Base-by-base conservation (phyloP, 306 rosid species). In the Quillaja saponaria region DNA sequence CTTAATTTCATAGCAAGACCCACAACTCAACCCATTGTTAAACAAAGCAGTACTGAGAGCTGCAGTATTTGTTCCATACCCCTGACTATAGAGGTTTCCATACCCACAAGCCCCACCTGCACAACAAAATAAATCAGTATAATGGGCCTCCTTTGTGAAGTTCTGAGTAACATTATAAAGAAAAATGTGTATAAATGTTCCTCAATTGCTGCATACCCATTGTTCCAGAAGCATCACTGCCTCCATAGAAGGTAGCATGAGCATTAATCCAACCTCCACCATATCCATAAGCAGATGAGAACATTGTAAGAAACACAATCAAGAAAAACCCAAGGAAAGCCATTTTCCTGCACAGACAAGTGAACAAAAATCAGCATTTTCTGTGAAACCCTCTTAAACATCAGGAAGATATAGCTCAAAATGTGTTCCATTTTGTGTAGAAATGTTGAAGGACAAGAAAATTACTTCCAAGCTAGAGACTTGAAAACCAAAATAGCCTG, bases 91-190 rank as follows among this genome's bases (percentile, higher is more conserved):
- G 13, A 92, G 82, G 57, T 92, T 92, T 8, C 99, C 99, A 73
- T 92, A 92, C 12, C 99, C 99, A 82, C 99, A 92, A 58, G 99
- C 99, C 13, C 99, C 99, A 49, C 99, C 99, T 92, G 18, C 16
- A 58, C 20, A 76, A 55, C 6, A 2, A 56, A 14, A 42, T 13
- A 67, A 46, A 49, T 71, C 35, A 49, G 37, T n/a, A 20, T 65
- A 68, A 8, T 46, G 65, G 61, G 49, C 19, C 13, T 48, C 5
- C 9, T 34, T 19, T 34, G 12, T 68, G 15, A 7, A 14, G 12
- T 38, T 16, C 13, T 35, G 38, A 58, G 18, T 33, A 16, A 19
- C n/a, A 39, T 39, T 48, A 11, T 53, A 6, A 3, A 2, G 1
- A 6, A 0, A 34, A 19, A 53, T 9, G 4, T 33, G 16, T 7